Evolutionary conservation across 805 yeast genomes (phyloP).

Genomic region (Millerago galiae): DNA sequence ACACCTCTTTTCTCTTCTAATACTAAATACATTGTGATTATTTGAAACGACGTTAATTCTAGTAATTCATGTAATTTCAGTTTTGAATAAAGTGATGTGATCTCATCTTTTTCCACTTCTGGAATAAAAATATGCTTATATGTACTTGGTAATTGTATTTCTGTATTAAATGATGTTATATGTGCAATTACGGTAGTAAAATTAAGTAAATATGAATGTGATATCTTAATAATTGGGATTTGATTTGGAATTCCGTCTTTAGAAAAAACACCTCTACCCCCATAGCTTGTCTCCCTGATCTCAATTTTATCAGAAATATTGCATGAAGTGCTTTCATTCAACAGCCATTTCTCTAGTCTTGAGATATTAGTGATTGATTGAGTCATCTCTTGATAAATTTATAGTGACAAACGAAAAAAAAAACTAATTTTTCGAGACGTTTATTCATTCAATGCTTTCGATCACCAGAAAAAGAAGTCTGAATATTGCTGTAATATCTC

Average conservation of each 20-base stretch:
- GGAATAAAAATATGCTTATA: constrained; percentile 11
- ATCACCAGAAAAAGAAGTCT: not conserved
- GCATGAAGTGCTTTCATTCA: not conserved
- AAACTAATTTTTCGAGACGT: not conserved
- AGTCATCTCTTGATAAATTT: not conserved
- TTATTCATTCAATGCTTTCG: not conserved
- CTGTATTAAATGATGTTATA: constrained; percentile 30
- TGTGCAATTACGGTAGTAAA: constrained; percentile 44
- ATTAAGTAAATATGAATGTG: constrained; percentile 54
- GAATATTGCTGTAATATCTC: not conserved
- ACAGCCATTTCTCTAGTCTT: constrained; percentile 7
- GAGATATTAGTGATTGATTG: not conserved
- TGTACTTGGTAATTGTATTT: constrained; percentile 3
- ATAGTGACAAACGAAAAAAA: not conserved
- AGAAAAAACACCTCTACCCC: constrained; percentile 65
- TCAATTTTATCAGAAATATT: constrained; percentile 30
- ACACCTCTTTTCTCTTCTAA: constrained; percentile 35
- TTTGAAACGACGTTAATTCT: constrained; percentile 51
- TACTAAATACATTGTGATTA: constrained; percentile 43
- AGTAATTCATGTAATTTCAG: constrained; percentile 28
- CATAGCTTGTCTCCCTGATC: constrained; percentile 34
- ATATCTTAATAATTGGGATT: constrained; percentile 48
- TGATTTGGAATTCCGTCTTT: constrained; percentile 28
- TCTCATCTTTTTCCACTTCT: constrained; percentile 11
- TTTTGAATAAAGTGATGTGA: constrained; percentile 12